Evolutionary conservation across 1,139 yeast genomes (phyloP).

Genomic region (Taphrina flavorubra): DNA sequence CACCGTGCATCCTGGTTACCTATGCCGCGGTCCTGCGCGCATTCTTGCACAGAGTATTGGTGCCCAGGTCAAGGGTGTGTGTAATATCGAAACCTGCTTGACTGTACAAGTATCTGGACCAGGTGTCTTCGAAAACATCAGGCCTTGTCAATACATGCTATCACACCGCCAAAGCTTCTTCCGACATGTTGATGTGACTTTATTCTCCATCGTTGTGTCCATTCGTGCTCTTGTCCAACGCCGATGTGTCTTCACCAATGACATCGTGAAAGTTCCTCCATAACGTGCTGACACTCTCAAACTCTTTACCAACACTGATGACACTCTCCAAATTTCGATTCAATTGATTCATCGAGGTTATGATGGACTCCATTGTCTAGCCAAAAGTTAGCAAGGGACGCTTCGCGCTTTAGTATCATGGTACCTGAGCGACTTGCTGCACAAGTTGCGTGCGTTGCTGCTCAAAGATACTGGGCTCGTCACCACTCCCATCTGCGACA

Average conservation of each 20-base stretch:
- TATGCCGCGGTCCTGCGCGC: too few relatives aligned
- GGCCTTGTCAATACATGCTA: too few relatives aligned
- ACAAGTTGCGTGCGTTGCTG: constrained; percentile 25
- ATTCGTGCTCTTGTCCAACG: constrained; percentile 15
- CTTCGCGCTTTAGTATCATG: too few relatives aligned
- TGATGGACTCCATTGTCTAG: constrained; percentile 47
- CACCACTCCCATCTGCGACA: constrained; percentile 6
- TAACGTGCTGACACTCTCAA: constrained; percentile 48
- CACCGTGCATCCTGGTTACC: background rate
- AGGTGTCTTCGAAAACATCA: too few relatives aligned
- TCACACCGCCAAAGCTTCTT: too few relatives aligned
- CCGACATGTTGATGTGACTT: background rate
- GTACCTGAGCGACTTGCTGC: constrained; percentile 25
- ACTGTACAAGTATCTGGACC: too few relatives aligned
- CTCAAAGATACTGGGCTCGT: constrained; percentile 14
- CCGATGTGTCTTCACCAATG: constrained; percentile 18
- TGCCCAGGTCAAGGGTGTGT: too few relatives aligned
- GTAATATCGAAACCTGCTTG: too few relatives aligned
- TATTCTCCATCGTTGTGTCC: constrained; percentile 8
- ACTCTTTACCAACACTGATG: constrained; percentile 48
- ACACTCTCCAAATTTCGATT: constrained; percentile 48
- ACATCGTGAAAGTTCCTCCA: constrained; percentile 48
- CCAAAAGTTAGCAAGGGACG: too few relatives aligned
- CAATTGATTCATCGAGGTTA: constrained; percentile 47
- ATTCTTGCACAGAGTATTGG: too few relatives aligned